Evolutionary conservation across 2,329 filamentous ascomycete species (phyloP).

Genomic region (Colletotrichum incanum): DNA sequence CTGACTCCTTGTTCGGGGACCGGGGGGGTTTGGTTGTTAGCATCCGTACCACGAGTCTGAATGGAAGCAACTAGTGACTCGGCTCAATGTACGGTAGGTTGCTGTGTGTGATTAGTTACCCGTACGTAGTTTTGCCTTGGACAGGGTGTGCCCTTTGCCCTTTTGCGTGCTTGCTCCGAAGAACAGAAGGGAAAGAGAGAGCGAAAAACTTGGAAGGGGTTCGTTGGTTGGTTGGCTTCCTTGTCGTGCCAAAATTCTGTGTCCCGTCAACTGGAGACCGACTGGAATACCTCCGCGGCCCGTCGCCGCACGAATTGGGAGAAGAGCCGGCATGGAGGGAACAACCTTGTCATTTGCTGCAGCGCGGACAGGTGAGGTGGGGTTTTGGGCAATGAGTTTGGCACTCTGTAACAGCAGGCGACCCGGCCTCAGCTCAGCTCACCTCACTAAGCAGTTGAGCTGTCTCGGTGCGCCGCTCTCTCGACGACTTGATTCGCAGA

Average conservation of each 20-base stretch:
- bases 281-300: slow-evolving; percentile 37
- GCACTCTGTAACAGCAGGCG: background rate
- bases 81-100: background rate
- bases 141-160: background rate
- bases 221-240: background rate
- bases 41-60: background rate
- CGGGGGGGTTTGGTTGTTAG: background rate
- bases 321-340: slow-evolving; percentile 23
- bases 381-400: background rate
- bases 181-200: background rate
- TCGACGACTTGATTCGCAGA: background rate
- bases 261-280: background rate
- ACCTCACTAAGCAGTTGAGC: background rate
- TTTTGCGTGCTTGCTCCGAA: background rate
- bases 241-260: background rate
- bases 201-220: background rate
- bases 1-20: background rate
- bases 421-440: background rate
- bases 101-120: background rate
- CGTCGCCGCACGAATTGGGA: slow-evolving; percentile 34
- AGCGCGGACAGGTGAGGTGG: slow-evolving; percentile 19
- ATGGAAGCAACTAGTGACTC: background rate
- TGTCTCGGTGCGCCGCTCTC: background rate
- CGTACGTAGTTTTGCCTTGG: background rate
- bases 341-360: slow-evolving; percentile 10